Evolutionary conservation across 257 asterid species (phyloP).

Genomic region (Catharanthus roseus): DNA sequence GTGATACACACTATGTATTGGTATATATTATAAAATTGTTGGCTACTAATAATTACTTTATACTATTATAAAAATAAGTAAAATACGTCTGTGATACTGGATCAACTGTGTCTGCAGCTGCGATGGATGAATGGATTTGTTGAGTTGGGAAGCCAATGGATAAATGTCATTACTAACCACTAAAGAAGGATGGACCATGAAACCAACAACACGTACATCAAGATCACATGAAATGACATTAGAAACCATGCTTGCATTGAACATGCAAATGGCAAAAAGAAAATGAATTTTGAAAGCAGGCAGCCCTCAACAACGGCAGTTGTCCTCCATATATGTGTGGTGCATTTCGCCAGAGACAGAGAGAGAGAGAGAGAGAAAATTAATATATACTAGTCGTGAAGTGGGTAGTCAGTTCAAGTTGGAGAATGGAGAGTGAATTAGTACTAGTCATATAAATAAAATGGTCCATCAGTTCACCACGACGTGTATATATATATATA

Average conservation of each 20-base stretch:
- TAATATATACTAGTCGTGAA: neutral
- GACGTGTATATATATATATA: too few relatives aligned
- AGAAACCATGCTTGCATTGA: neutral
- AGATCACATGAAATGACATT: slow-evolving; percentile 17
- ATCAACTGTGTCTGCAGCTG: neutral
- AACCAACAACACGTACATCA: too few relatives aligned
- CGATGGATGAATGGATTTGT: neutral
- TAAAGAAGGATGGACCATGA: slow-evolving; percentile 27
- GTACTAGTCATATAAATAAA: too few relatives aligned
- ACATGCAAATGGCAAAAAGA: neutral
- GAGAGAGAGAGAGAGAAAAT: neutral
- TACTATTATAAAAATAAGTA: too few relatives aligned
- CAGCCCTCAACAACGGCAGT: slow-evolving; percentile 3
- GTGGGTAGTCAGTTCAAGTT: neutral
- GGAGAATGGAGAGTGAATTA: neutral
- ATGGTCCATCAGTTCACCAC: too few relatives aligned
- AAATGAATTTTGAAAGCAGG: neutral
- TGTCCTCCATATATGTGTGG: neutral
- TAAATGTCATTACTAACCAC: neutral
- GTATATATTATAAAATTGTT: too few relatives aligned
- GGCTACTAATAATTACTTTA: too few relatives aligned
- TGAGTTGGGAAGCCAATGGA: neutral
- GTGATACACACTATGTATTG: too few relatives aligned
- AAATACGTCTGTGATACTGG: neutral
- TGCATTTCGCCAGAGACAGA: neutral